These are phyloP conservation scores for Salmacisia buchloeana DNA, from an alignment of 1,284 basidiomycete genomes.

Conservation along the genomic window DNA sequence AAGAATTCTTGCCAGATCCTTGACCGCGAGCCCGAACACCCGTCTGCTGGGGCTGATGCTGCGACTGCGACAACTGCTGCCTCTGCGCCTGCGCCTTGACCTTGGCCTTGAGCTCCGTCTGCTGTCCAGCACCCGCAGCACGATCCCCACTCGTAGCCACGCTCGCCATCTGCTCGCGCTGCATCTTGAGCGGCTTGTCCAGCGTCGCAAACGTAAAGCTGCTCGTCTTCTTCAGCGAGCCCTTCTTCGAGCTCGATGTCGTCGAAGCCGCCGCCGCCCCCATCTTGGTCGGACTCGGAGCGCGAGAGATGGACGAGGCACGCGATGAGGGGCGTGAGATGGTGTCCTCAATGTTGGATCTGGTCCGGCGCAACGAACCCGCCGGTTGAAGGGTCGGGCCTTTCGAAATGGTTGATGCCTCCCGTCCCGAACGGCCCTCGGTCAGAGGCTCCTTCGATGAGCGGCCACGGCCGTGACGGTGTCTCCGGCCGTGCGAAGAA, in stretches of 20 bases:
- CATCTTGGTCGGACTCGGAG: background rate
- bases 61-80: too few species aligned
- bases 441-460: too few species aligned
- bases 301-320: conserved; percentile 9
- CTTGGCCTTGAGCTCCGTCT: background rate
- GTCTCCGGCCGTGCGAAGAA: too few species aligned
- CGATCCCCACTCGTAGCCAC: background rate
- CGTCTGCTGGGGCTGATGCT: too few species aligned
- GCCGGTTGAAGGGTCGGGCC: too few species aligned
- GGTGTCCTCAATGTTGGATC: background rate
- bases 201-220: conserved; percentile 27
- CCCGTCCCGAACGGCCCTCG: too few species aligned
- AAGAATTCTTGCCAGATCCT: too few species aligned
- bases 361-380: background rate
- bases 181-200: conserved; percentile 24
- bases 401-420: too few species aligned
- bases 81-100: background rate
- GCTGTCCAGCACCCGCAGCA: background rate
- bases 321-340: background rate
- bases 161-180: conserved; percentile 10
- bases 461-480: too few species aligned
- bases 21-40: too few species aligned
- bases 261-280: background rate
- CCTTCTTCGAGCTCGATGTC: conserved; percentile 13
- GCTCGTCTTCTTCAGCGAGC: conserved; percentile 16